Evolutionary conservation across 2,329 filamentous ascomycete genomes (phyloP), one percentile per base, ranked within the genome.

Genomic region (Sporothrix variecibatus): DNA sequence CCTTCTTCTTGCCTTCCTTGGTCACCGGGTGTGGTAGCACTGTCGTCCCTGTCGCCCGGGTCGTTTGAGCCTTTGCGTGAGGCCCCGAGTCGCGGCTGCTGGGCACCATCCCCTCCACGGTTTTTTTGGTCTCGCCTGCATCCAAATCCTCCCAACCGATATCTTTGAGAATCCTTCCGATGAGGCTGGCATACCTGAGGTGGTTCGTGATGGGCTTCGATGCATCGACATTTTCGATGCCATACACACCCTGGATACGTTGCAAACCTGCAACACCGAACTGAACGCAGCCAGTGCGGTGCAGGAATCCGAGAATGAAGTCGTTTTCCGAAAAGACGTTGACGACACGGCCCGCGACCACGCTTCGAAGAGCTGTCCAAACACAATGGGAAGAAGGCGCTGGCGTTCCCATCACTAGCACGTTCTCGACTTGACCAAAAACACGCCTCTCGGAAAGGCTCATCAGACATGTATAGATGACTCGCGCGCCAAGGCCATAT

Each of bases 271-370:
- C 94, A 46, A 98, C 87, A 1, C 95, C 95, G 75, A 92, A 91
- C 77, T 96, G 91, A 69, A 95, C 88, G 77, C 92, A 94, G 72
- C 92, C 93, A 2, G 90, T 93, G 70, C 95, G 91, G 81, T 95
- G 97, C 53, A 98, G 85, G 80, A 98, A 97, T 0, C 91, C 94
- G 2, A 98, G 90, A 31, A 98, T 90, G 77, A 94, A 94, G 81
- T 98, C 95, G 65, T 94, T 93, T 71, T 92, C 90, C 0, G 93
- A 97, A 81, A 92, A 98, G 3, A 96, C 94, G 78, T 98, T 98
- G 79, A 98, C 87, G n/a, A 98, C 86, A 28, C 94, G 90, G 0
- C 95, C 94, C 56, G 90, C 88, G 3, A 97, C 94, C 2, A 95
- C 93, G 74, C 90, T 92, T 76, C 93, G 91, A 79, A 97, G 87